Evolutionary conservation across 352 stramenopile genomes (phyloP).

Genomic region (Pythium graminicola): DNA sequence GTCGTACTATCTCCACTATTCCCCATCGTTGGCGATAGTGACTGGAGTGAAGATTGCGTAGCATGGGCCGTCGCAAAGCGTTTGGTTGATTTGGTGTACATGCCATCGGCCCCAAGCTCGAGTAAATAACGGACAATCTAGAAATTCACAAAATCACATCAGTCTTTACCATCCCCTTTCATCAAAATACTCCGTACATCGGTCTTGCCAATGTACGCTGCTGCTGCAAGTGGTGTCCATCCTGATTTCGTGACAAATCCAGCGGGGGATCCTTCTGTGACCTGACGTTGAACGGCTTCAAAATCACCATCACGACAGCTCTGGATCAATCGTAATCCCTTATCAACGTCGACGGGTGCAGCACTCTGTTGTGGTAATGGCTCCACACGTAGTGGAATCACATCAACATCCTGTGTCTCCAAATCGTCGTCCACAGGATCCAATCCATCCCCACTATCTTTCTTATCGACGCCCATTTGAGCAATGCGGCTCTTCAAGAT

Average conservation of each 20-base stretch:
- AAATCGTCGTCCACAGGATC: conserved; percentile 17
- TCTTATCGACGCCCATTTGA: too few species aligned
- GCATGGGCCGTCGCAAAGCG: conserved; percentile 11
- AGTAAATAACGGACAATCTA: conserved; percentile 61
- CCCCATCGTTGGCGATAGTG: not conserved
- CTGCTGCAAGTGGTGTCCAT: conserved; percentile 63
- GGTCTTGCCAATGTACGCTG: conserved; percentile 53
- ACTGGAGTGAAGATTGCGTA: not conserved
- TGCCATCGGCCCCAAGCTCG: conserved; percentile 56
- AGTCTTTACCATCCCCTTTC: too few species aligned
- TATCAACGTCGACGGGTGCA: conserved; percentile 43
- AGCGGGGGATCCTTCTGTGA: conserved; percentile 41
- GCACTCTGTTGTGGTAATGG: conserved; percentile 50
- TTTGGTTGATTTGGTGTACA: conserved; percentile 51
- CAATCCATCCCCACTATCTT: conserved; percentile 12
- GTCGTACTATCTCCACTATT: conserved; percentile 11
- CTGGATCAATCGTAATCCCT: conserved; percentile 50
- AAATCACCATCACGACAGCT: conserved; percentile 49
- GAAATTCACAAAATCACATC: not conserved
- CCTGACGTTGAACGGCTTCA: conserved; percentile 28
- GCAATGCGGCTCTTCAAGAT: too few species aligned
- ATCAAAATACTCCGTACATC: too few species aligned
- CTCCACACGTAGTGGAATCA: conserved; percentile 51
- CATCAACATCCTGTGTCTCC: conserved; percentile 32
- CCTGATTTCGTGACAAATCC: conserved; percentile 72